Evolutionary conservation across 139 green algal genomes (phyloP), one percentile per base, ranked within the genome.

Genomic region (Micractinium conductrix): DNA sequence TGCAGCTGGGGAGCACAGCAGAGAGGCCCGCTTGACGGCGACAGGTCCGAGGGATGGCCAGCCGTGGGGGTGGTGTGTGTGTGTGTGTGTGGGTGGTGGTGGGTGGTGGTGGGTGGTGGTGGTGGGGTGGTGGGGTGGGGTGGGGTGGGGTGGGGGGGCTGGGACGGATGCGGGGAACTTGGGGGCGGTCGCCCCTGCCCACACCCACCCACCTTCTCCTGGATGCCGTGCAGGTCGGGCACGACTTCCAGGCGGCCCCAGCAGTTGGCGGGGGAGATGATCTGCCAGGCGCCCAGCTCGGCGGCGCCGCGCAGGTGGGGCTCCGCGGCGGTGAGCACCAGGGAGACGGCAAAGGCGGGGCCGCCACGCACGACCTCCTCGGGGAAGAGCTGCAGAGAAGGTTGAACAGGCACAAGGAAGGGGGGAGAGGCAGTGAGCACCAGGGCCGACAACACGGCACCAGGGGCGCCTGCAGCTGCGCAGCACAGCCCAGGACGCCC

Each of bases 331-430:
- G 71, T 90, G 55, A 98, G 91, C 60, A 94, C 91, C 71, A 98
- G 91, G 76, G 86, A 94, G 24, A 98, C 89, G 1, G 95, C 96
- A 88, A 99, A 99, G n/a, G 95, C 95, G 14, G 95, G 95, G 1
- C 96, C 95, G 33, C 96, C 96, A 21, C 95, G 92, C 44, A 98
- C 90, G 35, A 98, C 93, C 91, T 98, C 96, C 88, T 99, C 97
- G 0, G 95, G 91, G 85, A 99, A 99, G 42, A 99, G 90, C 62
- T 82, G 76, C 58, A 9, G 53, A 22, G 48, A n/a, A n/a, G n/a
- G n/a, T n/a, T n/a, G n/a, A n/a, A n/a, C n/a, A n/a, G n/a, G n/a
- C n/a, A n/a, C n/a, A n/a, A n/a, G n/a, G n/a, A n/a, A n/a, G n/a
- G n/a, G n/a, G n/a, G n/a, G n/a, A n/a, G n/a, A n/a, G n/a, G n/a